A percentile compares a stretch with the other conserved stretches of the same genome.
Evolutionary conservation across 192 early-diverging fungal genomes (phyloP).

Genomic region (Rhizoclosmatium sp.): DNA sequence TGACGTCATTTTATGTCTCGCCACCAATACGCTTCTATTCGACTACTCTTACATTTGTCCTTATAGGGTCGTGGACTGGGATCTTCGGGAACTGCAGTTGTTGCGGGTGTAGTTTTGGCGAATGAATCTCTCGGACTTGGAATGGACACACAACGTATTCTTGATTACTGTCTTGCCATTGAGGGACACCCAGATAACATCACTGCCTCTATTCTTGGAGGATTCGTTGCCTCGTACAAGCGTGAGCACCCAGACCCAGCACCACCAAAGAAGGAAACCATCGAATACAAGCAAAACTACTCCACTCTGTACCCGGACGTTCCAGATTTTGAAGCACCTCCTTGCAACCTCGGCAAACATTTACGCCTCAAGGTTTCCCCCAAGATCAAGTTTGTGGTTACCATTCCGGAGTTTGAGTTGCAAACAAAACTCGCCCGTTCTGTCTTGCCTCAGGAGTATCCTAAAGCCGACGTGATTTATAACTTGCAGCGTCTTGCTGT

Average conservation of each 20-base stretch:
- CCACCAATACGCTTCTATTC: neutral
- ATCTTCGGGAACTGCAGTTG: conserved; percentile 93
- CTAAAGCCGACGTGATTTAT: conserved; percentile 86
- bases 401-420: conserved; percentile 88
- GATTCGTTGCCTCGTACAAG: conserved; percentile 90
- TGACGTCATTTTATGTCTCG: neutral
- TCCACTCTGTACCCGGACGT: conserved; percentile 3
- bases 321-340: conserved; percentile 2
- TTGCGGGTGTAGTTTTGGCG: conserved; percentile 89
- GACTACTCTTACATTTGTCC: neutral
- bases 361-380: conserved; percentile 40
- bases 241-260: conserved; percentile 47
- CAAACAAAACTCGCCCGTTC: conserved; percentile 90
- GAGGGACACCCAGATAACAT: conserved; percentile 99
- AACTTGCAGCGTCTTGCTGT: conserved; percentile 96
- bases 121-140: conserved; percentile 73
- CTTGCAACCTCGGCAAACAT: conserved; percentile 39
- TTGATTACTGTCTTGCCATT: conserved; percentile 91
- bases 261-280: conserved; percentile 6
- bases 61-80: conserved; percentile 88
- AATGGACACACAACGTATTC: conserved; percentile 77
- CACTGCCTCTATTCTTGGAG: conserved; percentile 91
- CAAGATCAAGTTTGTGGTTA: conserved; percentile 47
- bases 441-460: conserved; percentile 81
- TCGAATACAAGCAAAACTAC: conserved; percentile 36